Percentiles rank a stretch among this genome's conserved stretches.
These are phyloP conservation scores for Cercophora sp. DNA, from an alignment of 495 filamentous ascomycete species.

Conservation along the genomic window DNA sequence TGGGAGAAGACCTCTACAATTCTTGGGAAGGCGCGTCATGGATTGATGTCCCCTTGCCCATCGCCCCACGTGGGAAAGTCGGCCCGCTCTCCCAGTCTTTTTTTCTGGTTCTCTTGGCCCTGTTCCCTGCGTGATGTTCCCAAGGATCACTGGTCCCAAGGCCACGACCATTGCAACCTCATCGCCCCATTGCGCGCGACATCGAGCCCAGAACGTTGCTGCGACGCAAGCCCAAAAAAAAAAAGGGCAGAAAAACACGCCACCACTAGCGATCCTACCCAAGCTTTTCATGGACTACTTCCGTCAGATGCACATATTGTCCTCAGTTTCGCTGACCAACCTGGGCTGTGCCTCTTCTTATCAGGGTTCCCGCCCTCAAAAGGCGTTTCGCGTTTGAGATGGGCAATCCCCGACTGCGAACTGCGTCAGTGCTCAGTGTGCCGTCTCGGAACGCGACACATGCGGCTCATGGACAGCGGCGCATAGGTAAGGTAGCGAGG, in stretches of 20 bases:
- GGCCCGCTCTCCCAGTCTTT: not conserved
- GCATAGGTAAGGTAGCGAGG: not conserved
- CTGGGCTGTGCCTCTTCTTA: not conserved
- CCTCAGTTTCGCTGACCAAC: not conserved
- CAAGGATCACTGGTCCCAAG: not conserved
- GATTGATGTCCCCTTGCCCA: not conserved
- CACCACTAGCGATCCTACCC: not conserved
- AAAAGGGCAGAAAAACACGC: not conserved
- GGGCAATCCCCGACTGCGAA: not conserved
- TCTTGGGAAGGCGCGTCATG: not conserved
- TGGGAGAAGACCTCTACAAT: not conserved
- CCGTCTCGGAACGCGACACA: slow-evolving; percentile 4
- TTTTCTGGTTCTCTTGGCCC: not conserved
- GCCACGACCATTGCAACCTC: not conserved
- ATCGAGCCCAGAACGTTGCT: not conserved
- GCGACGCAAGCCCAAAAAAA: not conserved
- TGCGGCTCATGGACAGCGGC: not conserved
- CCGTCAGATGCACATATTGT: too few relatives aligned
- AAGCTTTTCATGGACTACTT: too few relatives aligned
- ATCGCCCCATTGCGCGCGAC: not conserved
- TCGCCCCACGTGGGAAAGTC: slow-evolving; percentile 1
- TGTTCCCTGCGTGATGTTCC: not conserved
- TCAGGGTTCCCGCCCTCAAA: not conserved
- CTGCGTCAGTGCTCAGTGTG: not conserved
- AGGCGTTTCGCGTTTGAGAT: not conserved